Evolutionary conservation across 192 early-diverging fungal species (phyloP).

Genomic region (Obelidium mucronatum): DNA sequence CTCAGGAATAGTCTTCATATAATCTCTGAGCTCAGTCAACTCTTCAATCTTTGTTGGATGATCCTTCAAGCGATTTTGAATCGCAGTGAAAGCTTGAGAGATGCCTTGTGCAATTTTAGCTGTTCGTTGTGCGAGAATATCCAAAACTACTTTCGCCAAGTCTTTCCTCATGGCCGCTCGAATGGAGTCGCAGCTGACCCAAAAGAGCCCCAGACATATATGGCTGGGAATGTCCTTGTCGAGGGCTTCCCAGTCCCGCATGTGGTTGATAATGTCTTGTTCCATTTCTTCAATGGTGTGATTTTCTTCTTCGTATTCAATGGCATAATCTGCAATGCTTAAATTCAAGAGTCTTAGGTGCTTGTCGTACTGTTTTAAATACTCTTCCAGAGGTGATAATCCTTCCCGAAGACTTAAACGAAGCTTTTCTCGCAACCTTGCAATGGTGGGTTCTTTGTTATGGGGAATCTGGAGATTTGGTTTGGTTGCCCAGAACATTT

Average conservation of each 20-base stretch:
- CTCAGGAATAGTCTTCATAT: slow-evolving; percentile 65
- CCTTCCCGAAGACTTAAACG: slow-evolving; percentile 43
- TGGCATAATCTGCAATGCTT: slow-evolving; percentile 56
- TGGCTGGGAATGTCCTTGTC: slow-evolving; percentile 67
- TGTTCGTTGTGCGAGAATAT: slow-evolving; percentile 52
- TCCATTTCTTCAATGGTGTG: slow-evolving; percentile 67
- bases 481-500: slow-evolving; percentile 69
- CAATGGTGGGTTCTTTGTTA: slow-evolving; percentile 46
- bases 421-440: slow-evolving; percentile 43
- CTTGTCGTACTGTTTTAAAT: slow-evolving; percentile 58
- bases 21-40: slow-evolving; percentile 63
- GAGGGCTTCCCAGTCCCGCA: slow-evolving; percentile 64
- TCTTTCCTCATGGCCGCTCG: slow-evolving; percentile 62
- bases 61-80: slow-evolving; percentile 60
- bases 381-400: slow-evolving; percentile 52
- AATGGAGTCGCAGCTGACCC: slow-evolving; percentile 63
- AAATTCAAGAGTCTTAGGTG: slow-evolving; percentile 60
- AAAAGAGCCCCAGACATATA: slow-evolving; percentile 62
- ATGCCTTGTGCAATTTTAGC: slow-evolving; percentile 53
- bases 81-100: slow-evolving; percentile 49
- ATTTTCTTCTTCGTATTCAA: slow-evolving; percentile 60
- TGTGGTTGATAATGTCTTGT: slow-evolving; percentile 53
- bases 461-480: slow-evolving; percentile 61
- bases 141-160: slow-evolving; percentile 60
- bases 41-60: slow-evolving; percentile 67